phyloP scores from a whole-genome alignment of 164 flowering plant species.

The Brasenia schreberi region DNA sequence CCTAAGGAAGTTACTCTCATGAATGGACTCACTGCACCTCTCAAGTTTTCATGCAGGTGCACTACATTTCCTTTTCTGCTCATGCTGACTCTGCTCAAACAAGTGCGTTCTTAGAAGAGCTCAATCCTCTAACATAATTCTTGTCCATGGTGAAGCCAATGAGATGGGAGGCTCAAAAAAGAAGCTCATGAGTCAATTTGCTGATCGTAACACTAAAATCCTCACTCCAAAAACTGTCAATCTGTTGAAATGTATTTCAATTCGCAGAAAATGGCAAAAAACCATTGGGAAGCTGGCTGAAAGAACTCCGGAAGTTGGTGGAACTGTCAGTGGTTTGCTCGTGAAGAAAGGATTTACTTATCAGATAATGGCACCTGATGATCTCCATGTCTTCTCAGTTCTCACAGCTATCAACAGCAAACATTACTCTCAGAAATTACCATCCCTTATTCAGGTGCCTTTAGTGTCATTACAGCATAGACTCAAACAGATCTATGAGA shows the following conservation, averaged over 20 bases:
- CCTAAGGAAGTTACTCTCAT: conserved; percentile 92
- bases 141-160: conserved; percentile 92
- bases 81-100: conserved; percentile 96
- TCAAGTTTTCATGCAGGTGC: conserved; percentile 90
- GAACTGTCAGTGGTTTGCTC: conserved; percentile 73
- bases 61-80: conserved; percentile 67
- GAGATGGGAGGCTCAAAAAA: conserved; percentile 93
- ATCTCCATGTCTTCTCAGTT: conserved; percentile 84
- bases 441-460: conserved; percentile 49
- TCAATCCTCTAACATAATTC: conserved; percentile 88
- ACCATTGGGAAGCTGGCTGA: conserved; percentile 84
- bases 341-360: conserved; percentile 92
- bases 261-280: conserved; percentile 90
- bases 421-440: neutral
- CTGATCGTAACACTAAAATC: conserved; percentile 65
- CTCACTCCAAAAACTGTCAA: conserved; percentile 89
- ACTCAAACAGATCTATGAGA: conserved; percentile 77
- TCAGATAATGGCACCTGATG: conserved; percentile 94
- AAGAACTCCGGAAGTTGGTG: conserved; percentile 70
- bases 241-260: conserved; percentile 91
- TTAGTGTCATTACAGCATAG: conserved; percentile 71
- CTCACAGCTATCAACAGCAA: conserved; percentile 51
- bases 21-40: conserved; percentile 84
- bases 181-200: conserved; percentile 62
- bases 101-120: conserved; percentile 73